Conservation (phyloP, 805 yeast species). For the Wilhelminamyces savonicus region DNA sequence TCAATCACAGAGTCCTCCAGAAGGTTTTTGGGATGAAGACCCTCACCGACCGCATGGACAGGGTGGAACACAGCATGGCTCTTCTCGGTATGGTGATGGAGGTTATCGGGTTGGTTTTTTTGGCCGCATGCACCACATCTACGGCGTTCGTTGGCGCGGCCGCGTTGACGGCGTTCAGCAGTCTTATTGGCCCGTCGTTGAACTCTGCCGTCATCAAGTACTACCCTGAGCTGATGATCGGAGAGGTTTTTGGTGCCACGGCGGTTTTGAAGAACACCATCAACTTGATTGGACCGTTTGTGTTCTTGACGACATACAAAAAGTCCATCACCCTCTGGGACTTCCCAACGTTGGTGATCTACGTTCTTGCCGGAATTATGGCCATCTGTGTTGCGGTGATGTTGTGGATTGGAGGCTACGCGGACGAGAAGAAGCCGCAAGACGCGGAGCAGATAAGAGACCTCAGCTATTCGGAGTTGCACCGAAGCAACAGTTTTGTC, state of each 20-base stretch:
- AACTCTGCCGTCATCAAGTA: slow-evolving; percentile 58
- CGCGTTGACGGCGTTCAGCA: slow-evolving; percentile 37
- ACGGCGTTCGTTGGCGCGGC: slow-evolving; percentile 25
- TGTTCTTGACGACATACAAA: slow-evolving; percentile 41
- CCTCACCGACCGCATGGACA: slow-evolving; percentile 42
- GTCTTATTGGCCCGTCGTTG: slow-evolving; percentile 42
- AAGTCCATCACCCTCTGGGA: slow-evolving; percentile 17
- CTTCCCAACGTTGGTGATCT: slow-evolving; percentile 23
- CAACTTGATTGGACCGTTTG: slow-evolving; percentile 43
- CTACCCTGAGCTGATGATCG: slow-evolving; percentile 51
- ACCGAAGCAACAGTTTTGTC: slow-evolving; percentile 13
- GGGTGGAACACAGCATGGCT: slow-evolving; percentile 39
- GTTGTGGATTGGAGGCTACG: background rate
- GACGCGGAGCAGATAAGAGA: slow-evolving; percentile 1
- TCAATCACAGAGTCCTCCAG: slow-evolving; percentile 31
- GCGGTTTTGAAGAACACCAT: slow-evolving; percentile 51
- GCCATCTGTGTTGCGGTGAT: slow-evolving; percentile 1
- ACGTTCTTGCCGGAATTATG: slow-evolving; percentile 8
- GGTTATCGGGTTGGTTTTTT: slow-evolving; percentile 26
- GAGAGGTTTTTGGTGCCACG: slow-evolving; percentile 69
- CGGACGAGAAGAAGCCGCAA: background rate
- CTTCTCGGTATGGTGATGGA: slow-evolving; percentile 34
- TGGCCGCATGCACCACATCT: slow-evolving; percentile 24
- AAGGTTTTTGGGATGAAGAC: slow-evolving; percentile 21
- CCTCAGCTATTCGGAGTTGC: slow-evolving; percentile 7